Conservation (phyloP, 2,329 filamentous ascomycete genomes). For the Myriosclerotinia curreyana region DNA sequence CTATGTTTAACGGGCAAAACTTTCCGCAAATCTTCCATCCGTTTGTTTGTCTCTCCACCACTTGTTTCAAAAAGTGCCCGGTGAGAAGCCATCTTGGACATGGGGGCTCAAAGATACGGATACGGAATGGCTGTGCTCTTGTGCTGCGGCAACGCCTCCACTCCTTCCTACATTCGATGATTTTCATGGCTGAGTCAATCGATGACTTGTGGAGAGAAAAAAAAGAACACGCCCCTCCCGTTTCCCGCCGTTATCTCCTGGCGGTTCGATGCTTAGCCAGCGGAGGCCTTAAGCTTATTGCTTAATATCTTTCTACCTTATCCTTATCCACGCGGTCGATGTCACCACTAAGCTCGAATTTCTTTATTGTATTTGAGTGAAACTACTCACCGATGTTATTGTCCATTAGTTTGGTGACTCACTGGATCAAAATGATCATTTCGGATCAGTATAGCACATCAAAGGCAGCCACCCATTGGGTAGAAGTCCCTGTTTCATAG, state of each 20-base stretch:
- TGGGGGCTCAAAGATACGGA: not conserved
- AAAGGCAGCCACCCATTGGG: slow-evolving; percentile 11
- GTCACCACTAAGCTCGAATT: not conserved
- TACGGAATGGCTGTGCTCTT: slow-evolving; percentile 3
- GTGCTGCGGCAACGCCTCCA: slow-evolving; percentile 9
- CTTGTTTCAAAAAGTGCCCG: slow-evolving; percentile 14
- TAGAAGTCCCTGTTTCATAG: not conserved
- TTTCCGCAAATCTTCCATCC: not conserved
- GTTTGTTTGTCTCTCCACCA: slow-evolving; percentile 6
- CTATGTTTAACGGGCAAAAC: not conserved
- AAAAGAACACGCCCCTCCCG: not conserved
- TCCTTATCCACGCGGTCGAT: not conserved
- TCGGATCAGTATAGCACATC: not conserved
- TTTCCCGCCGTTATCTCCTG: not conserved
- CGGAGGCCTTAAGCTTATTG: slow-evolving; percentile 4
- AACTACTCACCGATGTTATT: slow-evolving; percentile 12
- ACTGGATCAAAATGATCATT: not conserved
- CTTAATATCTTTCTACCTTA: not conserved
- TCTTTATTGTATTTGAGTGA: not conserved
- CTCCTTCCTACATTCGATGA: slow-evolving; percentile 5
- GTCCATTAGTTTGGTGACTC: slow-evolving; percentile 15
- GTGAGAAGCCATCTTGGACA: not conserved
- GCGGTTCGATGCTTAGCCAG: not conserved
- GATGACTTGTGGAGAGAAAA: not conserved
- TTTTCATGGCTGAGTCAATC: not conserved